Evolutionary conservation across 1,284 basidiomycete genomes (phyloP).

Genomic region (Tilletiopsis washingtonensis): DNA sequence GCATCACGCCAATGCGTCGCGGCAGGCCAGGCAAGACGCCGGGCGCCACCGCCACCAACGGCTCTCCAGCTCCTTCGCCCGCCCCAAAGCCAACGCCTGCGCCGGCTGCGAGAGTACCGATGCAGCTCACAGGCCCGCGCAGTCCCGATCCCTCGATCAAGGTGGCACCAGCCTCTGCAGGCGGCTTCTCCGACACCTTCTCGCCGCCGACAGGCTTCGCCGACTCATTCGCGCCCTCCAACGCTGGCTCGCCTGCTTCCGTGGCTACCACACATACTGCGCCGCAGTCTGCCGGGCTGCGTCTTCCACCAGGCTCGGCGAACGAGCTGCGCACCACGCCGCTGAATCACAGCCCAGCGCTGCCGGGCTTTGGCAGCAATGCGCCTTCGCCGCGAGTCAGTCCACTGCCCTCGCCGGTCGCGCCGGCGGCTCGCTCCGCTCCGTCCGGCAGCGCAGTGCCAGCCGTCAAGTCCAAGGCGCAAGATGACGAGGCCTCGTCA

Average conservation of each 20-base stretch:
- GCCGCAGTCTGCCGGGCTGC: too few relatives aligned
- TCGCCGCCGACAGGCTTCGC: slow-evolving; percentile 3
- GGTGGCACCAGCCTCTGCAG: neutral
- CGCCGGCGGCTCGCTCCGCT: slow-evolving; percentile 7
- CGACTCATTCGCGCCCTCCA: slow-evolving; percentile 8
- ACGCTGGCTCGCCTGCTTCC: too few relatives aligned
- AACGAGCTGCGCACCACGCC: slow-evolving; percentile 1
- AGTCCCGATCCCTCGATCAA: too few relatives aligned
- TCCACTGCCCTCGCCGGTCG: slow-evolving; percentile 5
- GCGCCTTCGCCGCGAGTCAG: neutral
- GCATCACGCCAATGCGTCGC: slow-evolving; percentile 48
- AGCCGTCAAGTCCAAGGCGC: neutral
- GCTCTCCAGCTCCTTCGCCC: too few relatives aligned
- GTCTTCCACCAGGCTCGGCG: too few relatives aligned
- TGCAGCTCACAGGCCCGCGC: too few relatives aligned
- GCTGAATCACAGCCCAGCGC: slow-evolving; percentile 23
- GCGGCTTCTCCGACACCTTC: slow-evolving; percentile 3
- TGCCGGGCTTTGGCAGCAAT: slow-evolving; percentile 21
- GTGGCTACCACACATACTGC: too few relatives aligned
- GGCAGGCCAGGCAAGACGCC: slow-evolving; percentile 38
- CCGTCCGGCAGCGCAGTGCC: neutral
- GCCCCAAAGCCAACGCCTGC: too few relatives aligned
- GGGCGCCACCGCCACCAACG: slow-evolving; percentile 1
- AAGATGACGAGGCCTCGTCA: slow-evolving; percentile 10
- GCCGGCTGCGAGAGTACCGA: too few relatives aligned